Percentiles rank a stretch among this genome's conserved stretches.
These are phyloP conservation scores for Candida sithepensis DNA, from an alignment of 805 yeast genomes.

Conservation along the genomic window DNA sequence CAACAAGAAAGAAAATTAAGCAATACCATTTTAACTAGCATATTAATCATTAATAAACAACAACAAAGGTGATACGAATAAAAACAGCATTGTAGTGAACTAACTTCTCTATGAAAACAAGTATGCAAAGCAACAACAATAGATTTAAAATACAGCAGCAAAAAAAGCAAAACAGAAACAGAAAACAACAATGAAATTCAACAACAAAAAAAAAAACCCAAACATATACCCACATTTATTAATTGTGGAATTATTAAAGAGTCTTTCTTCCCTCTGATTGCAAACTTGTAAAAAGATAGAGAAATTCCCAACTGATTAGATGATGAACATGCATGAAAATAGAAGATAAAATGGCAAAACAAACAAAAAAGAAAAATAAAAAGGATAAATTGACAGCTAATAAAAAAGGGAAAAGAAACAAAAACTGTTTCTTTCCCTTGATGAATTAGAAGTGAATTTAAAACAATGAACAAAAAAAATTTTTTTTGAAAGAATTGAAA, in stretches of 20 bases:
- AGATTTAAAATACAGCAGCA: background rate
- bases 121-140: background rate
- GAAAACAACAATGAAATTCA: background rate
- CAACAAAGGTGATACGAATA: background rate
- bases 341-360: background rate
- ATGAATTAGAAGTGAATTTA: too few relatives aligned
- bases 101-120: background rate
- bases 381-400: background rate
- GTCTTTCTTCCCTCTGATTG: background rate
- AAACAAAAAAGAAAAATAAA: background rate
- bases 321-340: background rate
- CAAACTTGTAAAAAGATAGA: background rate
- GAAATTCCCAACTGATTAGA: background rate
- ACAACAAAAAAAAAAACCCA: background rate
- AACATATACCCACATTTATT: background rate
- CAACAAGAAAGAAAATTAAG: constrained; percentile 1
- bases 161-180: background rate
- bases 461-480: background rate
- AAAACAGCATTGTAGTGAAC: background rate
- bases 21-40: background rate
- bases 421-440: too few relatives aligned
- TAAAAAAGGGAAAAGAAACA: background rate
- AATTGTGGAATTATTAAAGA: background rate
- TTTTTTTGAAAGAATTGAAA: background rate
- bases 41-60: background rate